phyloP scores from a whole-genome alignment of 139 green algal species.

The Haematococcus sp. region DNA sequence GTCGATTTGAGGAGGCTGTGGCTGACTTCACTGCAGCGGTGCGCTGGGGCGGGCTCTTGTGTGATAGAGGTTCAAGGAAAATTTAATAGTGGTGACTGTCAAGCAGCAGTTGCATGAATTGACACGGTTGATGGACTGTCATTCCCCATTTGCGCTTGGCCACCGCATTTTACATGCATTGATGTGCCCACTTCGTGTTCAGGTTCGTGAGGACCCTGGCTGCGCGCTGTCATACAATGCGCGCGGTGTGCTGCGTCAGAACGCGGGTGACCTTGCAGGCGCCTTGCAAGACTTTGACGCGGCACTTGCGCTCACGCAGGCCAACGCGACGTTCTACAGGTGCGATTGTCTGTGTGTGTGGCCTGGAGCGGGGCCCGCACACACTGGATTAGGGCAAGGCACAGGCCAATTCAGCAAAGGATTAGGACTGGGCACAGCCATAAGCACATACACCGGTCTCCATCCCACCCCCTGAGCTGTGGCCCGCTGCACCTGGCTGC shows the following conservation, averaged over 20 bases:
- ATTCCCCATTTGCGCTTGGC: too few relatives aligned
- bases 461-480: too few relatives aligned
- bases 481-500: not conserved
- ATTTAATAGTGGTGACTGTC: not conserved
- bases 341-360: slow-evolving; percentile 25
- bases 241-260: slow-evolving; percentile 34
- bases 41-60: not conserved
- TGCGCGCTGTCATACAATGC: slow-evolving; percentile 32
- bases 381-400: not conserved
- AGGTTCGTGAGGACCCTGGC: slow-evolving; percentile 20
- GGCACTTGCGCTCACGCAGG: slow-evolving; percentile 46
- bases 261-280: slow-evolving; percentile 17
- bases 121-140: too few relatives aligned
- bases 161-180: too few relatives aligned
- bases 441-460: too few relatives aligned
- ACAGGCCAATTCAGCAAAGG: too few relatives aligned
- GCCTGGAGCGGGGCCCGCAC: not conserved
- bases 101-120: too few relatives aligned
- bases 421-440: too few relatives aligned
- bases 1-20: not conserved
- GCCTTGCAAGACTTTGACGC: slow-evolving; percentile 55
- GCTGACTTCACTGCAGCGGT: not conserved
- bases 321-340: slow-evolving; percentile 28
- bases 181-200: too few relatives aligned
- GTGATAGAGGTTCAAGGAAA: not conserved